These are phyloP conservation scores for Vararia minispora DNA, from an alignment of 768 basidiomycete genomes.

Conservation along the genomic window DNA sequence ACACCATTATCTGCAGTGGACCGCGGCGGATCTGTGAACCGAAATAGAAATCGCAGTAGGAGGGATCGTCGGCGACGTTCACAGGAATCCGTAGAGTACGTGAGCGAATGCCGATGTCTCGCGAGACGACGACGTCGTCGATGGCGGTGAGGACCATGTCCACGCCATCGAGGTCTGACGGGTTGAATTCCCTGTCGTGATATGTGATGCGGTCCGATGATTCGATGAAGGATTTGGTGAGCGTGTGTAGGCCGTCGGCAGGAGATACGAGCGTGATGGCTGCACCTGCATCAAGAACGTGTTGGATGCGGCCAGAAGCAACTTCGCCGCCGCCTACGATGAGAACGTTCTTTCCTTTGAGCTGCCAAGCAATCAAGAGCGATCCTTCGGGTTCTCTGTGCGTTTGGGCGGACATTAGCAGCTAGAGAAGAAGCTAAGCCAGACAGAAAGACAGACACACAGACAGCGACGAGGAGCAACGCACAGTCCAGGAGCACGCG, in stretches of 20 bases:
- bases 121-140: conserved; percentile 64
- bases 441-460: background rate
- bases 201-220: conserved; percentile 49
- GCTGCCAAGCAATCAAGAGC: conserved; percentile 88
- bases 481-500: no score
- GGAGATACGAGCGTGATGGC: conserved; percentile 73
- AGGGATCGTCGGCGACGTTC: conserved; percentile 95
- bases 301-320: conserved; percentile 79
- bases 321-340: conserved; percentile 92
- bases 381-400: conserved; percentile 45
- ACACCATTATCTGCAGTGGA: conserved; percentile 91
- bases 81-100: conserved; percentile 66
- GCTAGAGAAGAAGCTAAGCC: background rate
- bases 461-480: no score
- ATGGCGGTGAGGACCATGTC: conserved; percentile 94
- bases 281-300: conserved; percentile 74
- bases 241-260: conserved; percentile 46
- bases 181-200: conserved; percentile 55
- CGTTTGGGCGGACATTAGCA: conserved; percentile 8
- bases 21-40: conserved; percentile 87
- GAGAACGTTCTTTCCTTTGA: conserved; percentile 72
- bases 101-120: conserved; percentile 60
- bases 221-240: conserved; percentile 42
- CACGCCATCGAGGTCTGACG: conserved; percentile 53
- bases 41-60: conserved; percentile 97